Evolutionary conservation across 805 yeast genomes (phyloP), one percentile per base, ranked within the genome.

Genomic region (Starmerella roubikii): DNA sequence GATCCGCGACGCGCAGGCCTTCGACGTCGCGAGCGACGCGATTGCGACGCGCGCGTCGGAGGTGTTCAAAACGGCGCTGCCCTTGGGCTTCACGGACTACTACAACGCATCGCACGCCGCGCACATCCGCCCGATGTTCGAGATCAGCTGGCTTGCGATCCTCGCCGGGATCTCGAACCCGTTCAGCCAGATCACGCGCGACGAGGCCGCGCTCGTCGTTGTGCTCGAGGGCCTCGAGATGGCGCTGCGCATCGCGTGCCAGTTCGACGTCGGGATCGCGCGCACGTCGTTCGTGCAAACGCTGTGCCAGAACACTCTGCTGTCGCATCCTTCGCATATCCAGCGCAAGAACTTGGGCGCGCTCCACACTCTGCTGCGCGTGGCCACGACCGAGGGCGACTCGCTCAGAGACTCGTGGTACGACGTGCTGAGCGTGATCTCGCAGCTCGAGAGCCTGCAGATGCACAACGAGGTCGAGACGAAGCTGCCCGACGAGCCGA

Each of bases 141-240:
- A 88, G 52, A 83, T 83, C 15, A 64, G 81, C 32, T 91, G 99
- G 99, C 86, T 93, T 95, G 84, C 96, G 0, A 72, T 91, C 34
- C 67, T 91, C 48, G 97, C 97, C 6, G 96, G 93, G 0, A 66
- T 91, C 35, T 85, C 96, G 0, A 88, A 93, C 3, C 93, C 95
- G 5, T 85, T 86, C 64, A 84, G 79, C 54, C 95, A 84, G 39
- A 76, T 78, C 46, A 24, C 13, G 15, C 85, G 81, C 49, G 71
- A 81, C 3, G 70, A 66, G 35, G 60, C 69, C 8, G 49, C 51
- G n/a, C 44, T 57, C 19, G 24, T 20, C 11, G 18, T 36, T 11
- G 78, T 95, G 49, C 61, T 91, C 38, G 94, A 83, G 47, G 98
- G 98, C 18, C 72, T 91, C 48, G 77, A 77, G 51, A 62, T 84